These are phyloP conservation scores for Ceriops decandra DNA, from an alignment of 345 rosid species.

Conservation along the genomic window DNA sequence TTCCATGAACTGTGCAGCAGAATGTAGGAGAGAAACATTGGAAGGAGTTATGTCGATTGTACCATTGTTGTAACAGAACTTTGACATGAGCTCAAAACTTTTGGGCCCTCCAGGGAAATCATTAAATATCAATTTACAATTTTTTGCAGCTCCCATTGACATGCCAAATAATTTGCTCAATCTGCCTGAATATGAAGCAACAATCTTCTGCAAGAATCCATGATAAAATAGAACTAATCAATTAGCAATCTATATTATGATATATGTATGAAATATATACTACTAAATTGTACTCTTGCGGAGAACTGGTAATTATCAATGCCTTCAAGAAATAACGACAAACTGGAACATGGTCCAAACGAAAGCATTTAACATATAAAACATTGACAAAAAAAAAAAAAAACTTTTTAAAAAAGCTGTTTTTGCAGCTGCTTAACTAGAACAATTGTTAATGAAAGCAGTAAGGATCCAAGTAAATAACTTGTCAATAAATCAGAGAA, in stretches of 20 bases:
- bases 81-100: slow-evolving; percentile 66
- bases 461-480: slow-evolving; percentile 3
- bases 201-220: slow-evolving; percentile 51
- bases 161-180: slow-evolving; percentile 59
- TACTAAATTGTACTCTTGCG: not conserved
- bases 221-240: slow-evolving; percentile 5
- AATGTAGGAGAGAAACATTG: slow-evolving; percentile 52
- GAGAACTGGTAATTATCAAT: not conserved
- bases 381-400: not conserved
- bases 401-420: not conserved
- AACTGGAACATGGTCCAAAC: not conserved
- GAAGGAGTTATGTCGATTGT: slow-evolving; percentile 45
- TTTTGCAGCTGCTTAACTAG: slow-evolving; percentile 2
- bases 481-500: not conserved
- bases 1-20: slow-evolving; percentile 81
- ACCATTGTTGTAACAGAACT: slow-evolving; percentile 80
- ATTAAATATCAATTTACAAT: slow-evolving; percentile 67
- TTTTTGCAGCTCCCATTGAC: slow-evolving; percentile 37
- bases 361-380: not conserved
- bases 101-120: slow-evolving; percentile 86
- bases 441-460: not conserved
- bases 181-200: slow-evolving; percentile 59
- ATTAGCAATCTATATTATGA: not conserved
- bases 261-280: no score
- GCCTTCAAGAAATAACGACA: slow-evolving; percentile 11